These are phyloP conservation scores for Pueraria montana DNA, from an alignment of 306 rosid genomes.

Conservation along the genomic window DNA sequence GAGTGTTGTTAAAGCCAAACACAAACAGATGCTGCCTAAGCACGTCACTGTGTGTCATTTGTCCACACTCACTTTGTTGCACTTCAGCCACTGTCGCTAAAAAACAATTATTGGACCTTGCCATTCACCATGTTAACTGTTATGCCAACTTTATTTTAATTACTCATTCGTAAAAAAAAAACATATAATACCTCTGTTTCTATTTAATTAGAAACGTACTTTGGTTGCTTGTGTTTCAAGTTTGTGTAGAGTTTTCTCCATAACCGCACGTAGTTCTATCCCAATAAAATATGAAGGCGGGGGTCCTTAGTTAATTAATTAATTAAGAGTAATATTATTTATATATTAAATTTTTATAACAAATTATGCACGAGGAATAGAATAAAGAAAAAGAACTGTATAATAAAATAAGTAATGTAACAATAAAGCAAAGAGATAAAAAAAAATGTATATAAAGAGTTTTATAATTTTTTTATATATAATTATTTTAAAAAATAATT, in stretches of 20 bases:
- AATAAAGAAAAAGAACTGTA: neutral
- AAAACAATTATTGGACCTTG: slow-evolving; percentile 22
- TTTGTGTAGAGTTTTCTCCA: slow-evolving; percentile 14
- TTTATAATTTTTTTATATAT: neutral
- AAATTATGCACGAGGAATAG: neutral
- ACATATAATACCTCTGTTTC: neutral
- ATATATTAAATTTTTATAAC: neutral
- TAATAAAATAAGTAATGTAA: neutral
- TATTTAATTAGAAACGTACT: neutral
- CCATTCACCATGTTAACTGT: neutral
- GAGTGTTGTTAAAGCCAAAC: slow-evolving; percentile 49
- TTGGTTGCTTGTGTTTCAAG: slow-evolving; percentile 7
- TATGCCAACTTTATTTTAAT: slow-evolving; percentile 25
- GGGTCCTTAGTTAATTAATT: neutral
- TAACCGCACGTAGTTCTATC: neutral
- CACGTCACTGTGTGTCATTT: slow-evolving; percentile 28
- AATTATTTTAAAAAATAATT: neutral
- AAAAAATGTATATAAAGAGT: neutral
- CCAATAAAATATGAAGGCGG: neutral
- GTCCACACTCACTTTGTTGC: slow-evolving; percentile 38
- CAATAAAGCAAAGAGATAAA: neutral
- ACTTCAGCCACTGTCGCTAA: slow-evolving; percentile 25
- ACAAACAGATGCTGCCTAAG: slow-evolving; percentile 42
- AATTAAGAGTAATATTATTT: neutral
- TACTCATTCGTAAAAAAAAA: neutral